These are phyloP conservation scores for Macrophomina phaseolina DNA, from an alignment of 2,329 filamentous ascomycete genomes.

Conservation along the genomic window DNA sequence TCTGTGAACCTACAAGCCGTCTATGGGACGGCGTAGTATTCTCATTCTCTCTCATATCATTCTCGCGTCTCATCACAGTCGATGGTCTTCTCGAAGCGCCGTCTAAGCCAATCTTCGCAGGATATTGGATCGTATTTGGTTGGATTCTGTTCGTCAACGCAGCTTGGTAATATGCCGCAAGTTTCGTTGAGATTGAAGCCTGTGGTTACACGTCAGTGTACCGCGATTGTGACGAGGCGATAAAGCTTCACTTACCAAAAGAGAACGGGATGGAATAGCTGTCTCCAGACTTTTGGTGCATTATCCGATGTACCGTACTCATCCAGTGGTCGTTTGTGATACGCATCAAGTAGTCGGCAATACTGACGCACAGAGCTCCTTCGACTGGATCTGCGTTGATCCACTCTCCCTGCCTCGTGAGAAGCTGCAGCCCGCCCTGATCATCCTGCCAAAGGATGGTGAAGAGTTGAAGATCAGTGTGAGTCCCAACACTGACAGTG, in stretches of 20 bases:
- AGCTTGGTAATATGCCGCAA: constrained; percentile 39
- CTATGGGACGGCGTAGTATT: too few relatives aligned
- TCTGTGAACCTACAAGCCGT: too few relatives aligned
- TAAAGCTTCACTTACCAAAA: constrained; percentile 49
- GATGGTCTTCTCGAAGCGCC: neutral
- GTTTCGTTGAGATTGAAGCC: constrained; percentile 34
- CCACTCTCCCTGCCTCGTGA: constrained; percentile 50
- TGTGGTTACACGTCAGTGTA: constrained; percentile 52
- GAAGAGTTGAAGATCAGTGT: constrained; percentile 56
- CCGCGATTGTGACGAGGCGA: constrained; percentile 48
- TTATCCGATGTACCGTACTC: constrained; percentile 52
- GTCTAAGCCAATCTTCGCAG: constrained; percentile 29
- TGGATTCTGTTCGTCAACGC: constrained; percentile 53
- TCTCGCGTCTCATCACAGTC: neutral
- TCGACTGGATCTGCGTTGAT: constrained; percentile 45
- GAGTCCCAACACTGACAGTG: constrained; percentile 42
- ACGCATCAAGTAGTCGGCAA: constrained; percentile 49
- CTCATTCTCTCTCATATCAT: too few relatives aligned
- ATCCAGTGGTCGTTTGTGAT: constrained; percentile 49
- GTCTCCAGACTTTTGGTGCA: constrained; percentile 49
- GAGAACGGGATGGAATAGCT: constrained; percentile 64
- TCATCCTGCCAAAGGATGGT: constrained; percentile 55
- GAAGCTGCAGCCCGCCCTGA: constrained; percentile 42
- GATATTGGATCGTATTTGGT: constrained; percentile 54
- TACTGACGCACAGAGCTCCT: constrained; percentile 48